These are phyloP conservation scores for Lasiodiplodia theobromae DNA, from an alignment of 2,329 filamentous ascomycete species.

Conservation along the genomic window DNA sequence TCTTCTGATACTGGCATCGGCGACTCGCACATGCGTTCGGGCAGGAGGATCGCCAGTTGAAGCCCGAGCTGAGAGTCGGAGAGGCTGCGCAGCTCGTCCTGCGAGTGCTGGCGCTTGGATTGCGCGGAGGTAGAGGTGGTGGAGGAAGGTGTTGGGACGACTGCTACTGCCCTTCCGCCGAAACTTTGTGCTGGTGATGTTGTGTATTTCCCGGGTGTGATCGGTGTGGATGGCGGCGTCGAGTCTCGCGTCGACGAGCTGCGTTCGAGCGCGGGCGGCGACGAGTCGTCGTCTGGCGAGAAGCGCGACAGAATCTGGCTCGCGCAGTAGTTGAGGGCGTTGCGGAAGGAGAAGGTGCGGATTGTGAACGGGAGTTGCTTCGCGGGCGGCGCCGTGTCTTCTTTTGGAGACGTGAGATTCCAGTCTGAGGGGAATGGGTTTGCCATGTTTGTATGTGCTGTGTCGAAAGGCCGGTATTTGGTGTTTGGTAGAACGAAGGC, in stretches of 20 bases:
- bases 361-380: background rate
- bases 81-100: background rate
- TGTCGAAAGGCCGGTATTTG: background rate
- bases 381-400: background rate
- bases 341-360: background rate
- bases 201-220: background rate
- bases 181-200: background rate
- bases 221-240: background rate
- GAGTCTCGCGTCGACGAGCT: background rate
- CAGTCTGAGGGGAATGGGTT: conserved; percentile 16
- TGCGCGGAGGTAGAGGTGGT: background rate
- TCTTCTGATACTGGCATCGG: background rate
- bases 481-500: background rate
- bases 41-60: conserved; percentile 8
- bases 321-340: background rate
- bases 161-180: background rate
- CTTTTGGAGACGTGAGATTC: background rate
- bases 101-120: background rate
- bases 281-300: background rate
- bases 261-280: background rate
- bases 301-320: background rate
- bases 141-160: background rate
- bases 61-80: conserved; percentile 21
- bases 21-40: background rate
- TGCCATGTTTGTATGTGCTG: background rate